phyloP scores from a whole-genome alignment of 257 asterid genomes.

The Catharanthus roseus region DNA sequence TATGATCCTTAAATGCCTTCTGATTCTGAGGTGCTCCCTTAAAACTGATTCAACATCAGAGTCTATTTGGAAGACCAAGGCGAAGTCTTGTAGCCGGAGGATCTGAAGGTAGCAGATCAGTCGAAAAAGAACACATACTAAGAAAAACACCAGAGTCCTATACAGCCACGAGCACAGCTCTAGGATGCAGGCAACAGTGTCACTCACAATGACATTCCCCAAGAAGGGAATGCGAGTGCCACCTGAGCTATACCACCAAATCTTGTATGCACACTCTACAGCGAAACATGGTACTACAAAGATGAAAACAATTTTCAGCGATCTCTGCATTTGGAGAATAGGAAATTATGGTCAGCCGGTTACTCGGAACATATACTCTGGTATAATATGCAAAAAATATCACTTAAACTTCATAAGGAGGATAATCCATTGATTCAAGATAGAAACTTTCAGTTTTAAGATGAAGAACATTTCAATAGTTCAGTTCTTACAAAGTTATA shows the following conservation, averaged over 20 bases:
- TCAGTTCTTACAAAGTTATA: not conserved
- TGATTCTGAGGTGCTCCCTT: conserved; percentile 75
- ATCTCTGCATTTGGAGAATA: conserved; percentile 49
- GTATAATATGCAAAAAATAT: not conserved
- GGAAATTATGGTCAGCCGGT: not conserved
- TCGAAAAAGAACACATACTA: conserved; percentile 83
- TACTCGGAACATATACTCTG: not conserved
- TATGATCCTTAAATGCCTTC: conserved; percentile 74
- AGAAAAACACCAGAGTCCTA: conserved; percentile 75
- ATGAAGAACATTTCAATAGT: not conserved
- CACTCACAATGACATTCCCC: conserved; percentile 71
- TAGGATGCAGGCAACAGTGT: conserved; percentile 64
- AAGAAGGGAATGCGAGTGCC: conserved; percentile 80
- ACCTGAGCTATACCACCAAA: conserved; percentile 90
- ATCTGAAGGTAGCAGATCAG: conserved; percentile 87
- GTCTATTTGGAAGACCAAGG: conserved; percentile 56
- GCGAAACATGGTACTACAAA: conserved; percentile 83
- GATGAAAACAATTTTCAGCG: conserved; percentile 64
- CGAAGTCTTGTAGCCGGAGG: conserved; percentile 82
- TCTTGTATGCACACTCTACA: conserved; percentile 67
- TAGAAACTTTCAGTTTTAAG: not conserved
- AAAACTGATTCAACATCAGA: conserved; percentile 74
- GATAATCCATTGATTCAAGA: not conserved
- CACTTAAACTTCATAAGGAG: not conserved
- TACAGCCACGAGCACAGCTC: conserved; percentile 95